These are phyloP conservation scores for Ambrosiella cleistominuta DNA, from an alignment of 2,329 filamentous ascomycete genomes.

Conservation along the genomic window DNA sequence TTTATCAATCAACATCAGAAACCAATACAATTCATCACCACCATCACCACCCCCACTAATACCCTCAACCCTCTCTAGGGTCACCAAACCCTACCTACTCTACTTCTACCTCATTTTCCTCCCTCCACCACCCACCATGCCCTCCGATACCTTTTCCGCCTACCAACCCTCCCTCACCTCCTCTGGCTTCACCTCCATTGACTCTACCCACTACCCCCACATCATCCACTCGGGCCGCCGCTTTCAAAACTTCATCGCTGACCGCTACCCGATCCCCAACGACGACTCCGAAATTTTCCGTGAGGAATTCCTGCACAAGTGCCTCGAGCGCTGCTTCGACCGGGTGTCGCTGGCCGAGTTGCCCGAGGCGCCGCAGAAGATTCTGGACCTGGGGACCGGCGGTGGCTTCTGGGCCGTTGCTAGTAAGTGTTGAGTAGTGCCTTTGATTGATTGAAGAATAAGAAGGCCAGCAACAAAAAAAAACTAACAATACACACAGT, in stretches of 20 bases:
- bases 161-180: slow-evolving; percentile 22
- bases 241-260: slow-evolving; percentile 30
- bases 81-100: neutral
- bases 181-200: slow-evolving; percentile 26
- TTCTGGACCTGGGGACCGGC: slow-evolving; percentile 33
- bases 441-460: neutral
- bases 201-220: slow-evolving; percentile 20
- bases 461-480: neutral
- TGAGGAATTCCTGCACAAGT: slow-evolving; percentile 30
- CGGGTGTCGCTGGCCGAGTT: slow-evolving; percentile 28
- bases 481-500: slow-evolving; percentile 18
- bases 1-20: neutral
- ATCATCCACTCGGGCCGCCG: slow-evolving; percentile 27
- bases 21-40: neutral
- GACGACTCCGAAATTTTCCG: slow-evolving; percentile 33
- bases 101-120: neutral
- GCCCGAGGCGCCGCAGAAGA: slow-evolving; percentile 27
- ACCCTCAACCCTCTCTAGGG: neutral
- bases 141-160: slow-evolving; percentile 19
- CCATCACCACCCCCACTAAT: neutral
- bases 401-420: slow-evolving; percentile 40
- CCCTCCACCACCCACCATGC: neutral
- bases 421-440: slow-evolving; percentile 19
- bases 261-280: slow-evolving; percentile 34
- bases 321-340: slow-evolving; percentile 31